phyloP scores from a whole-genome alignment of 2,329 filamentous ascomycete species.

The Phialocephala sp. region DNA sequence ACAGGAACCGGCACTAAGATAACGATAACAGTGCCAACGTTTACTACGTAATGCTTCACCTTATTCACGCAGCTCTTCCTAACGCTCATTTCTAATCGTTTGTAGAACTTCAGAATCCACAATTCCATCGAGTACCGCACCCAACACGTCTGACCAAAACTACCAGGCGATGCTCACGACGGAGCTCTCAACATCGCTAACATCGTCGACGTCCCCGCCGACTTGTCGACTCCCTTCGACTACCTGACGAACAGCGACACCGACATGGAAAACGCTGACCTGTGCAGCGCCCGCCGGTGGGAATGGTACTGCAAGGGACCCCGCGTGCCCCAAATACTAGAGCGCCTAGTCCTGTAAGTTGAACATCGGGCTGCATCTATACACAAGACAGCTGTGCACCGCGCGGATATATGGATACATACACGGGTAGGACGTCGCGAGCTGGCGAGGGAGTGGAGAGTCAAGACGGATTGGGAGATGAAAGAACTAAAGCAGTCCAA shows the following conservation, averaged over 20 bases:
- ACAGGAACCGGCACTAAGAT: too few species aligned
- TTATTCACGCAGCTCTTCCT: constrained; percentile 19
- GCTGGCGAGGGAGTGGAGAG: constrained; percentile 26
- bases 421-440: constrained; percentile 24
- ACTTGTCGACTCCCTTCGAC: constrained; percentile 28
- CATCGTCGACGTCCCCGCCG: constrained; percentile 13
- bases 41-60: too few species aligned
- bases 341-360: constrained; percentile 18
- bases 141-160: constrained; percentile 20
- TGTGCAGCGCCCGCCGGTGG: constrained; percentile 26
- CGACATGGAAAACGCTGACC: constrained; percentile 22
- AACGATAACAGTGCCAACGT: too few species aligned
- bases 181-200: constrained; percentile 20
- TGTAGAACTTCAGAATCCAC: constrained; percentile 16
- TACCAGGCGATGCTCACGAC: constrained; percentile 22
- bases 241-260: constrained; percentile 26
- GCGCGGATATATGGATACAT: constrained; percentile 22
- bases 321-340: constrained; percentile 14
- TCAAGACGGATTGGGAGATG: constrained; percentile 19
- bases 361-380: constrained; percentile 27
- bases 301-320: constrained; percentile 17
- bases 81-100: constrained; percentile 17
- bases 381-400: constrained; percentile 27
- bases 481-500: background rate
- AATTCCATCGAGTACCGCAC: constrained; percentile 20